Conservation (phyloP, 2,329 filamentous ascomycete species). For the Exophiala calicioides region DNA sequence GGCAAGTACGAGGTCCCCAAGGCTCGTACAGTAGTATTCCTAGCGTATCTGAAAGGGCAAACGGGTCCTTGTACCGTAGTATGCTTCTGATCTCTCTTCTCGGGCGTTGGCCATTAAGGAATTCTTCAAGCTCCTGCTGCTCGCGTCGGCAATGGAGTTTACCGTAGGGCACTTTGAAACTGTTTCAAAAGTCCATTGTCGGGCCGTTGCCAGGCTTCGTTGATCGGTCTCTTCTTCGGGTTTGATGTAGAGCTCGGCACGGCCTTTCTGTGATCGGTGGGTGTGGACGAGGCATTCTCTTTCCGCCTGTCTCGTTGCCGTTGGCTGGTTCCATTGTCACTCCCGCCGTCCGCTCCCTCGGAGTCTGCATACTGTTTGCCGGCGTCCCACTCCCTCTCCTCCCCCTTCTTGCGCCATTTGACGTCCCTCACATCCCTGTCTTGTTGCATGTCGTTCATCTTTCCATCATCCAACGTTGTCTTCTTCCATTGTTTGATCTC, state of each 20-base stretch:
- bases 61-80: no score
- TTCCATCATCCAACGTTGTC: constrained; percentile 34
- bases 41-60: no score
- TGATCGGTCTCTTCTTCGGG: not conserved
- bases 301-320: no score
- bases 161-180: constrained; percentile 18
- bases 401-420: constrained; percentile 70
- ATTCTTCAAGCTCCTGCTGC: no score
- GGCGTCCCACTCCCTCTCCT: constrained; percentile 67
- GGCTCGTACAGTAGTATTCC: no score
- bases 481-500: constrained; percentile 71
- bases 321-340: not conserved
- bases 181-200: constrained; percentile 20
- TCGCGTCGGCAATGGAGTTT: not conserved
- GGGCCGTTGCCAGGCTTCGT: constrained; percentile 10
- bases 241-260: not conserved
- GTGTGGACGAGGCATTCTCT: no score
- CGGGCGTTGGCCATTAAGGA: no score
- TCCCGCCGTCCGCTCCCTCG: not conserved
- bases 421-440: constrained; percentile 69
- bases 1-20: no score
- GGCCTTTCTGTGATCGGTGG: no score
- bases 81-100: no score
- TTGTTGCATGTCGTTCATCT: constrained; percentile 19
- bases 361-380: constrained; percentile 56